These are phyloP conservation scores for Mycena albidolilacea DNA, from an alignment of 768 basidiomycete species.

Conservation along the genomic window DNA sequence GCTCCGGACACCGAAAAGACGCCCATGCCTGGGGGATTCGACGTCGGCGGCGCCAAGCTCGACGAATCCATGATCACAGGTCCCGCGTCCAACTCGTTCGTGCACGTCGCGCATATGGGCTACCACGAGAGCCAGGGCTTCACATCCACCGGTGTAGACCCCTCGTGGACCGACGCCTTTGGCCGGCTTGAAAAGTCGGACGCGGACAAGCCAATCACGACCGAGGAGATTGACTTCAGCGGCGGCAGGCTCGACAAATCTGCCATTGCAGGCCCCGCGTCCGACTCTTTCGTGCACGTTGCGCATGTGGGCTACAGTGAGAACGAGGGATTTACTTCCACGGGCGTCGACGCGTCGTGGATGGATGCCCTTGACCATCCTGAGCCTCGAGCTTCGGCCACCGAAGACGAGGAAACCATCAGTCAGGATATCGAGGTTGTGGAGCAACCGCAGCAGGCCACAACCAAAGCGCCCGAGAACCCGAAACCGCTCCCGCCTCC, in stretches of 20 bases:
- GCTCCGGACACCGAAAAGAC: conserved; percentile 75
- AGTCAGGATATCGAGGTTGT: conserved; percentile 88
- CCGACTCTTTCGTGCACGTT: conserved; percentile 87
- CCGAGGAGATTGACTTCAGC: conserved; percentile 50
- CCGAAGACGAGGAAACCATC: too few species aligned
- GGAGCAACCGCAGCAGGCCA: conserved; percentile 62
- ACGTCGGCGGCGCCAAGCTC: conserved; percentile 79
- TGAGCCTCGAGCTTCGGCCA: too few species aligned
- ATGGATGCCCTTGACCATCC: conserved; percentile 65
- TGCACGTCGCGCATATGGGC: conserved; percentile 96
- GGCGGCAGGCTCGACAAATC: conserved; percentile 84
- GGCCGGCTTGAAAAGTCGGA: conserved; percentile 75
- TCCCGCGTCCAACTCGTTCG: conserved; percentile 84
- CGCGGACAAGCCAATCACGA: conserved; percentile 75
- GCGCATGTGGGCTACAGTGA: conserved; percentile 96
- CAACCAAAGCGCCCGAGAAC: conserved; percentile 46
- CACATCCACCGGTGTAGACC: conserved; percentile 88
- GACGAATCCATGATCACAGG: conserved; percentile 94
- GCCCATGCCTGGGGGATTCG: conserved; percentile 56
- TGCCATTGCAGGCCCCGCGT: conserved; percentile 81
- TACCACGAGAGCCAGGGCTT: conserved; percentile 91
- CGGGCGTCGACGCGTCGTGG: conserved; percentile 80
- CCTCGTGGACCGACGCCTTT: conserved; percentile 65
- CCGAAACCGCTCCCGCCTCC: conserved; percentile 28
- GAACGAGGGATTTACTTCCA: conserved; percentile 88